phyloP scores from a whole-genome alignment of 345 rosid species.

The Chamaenerion angustifolium region DNA sequence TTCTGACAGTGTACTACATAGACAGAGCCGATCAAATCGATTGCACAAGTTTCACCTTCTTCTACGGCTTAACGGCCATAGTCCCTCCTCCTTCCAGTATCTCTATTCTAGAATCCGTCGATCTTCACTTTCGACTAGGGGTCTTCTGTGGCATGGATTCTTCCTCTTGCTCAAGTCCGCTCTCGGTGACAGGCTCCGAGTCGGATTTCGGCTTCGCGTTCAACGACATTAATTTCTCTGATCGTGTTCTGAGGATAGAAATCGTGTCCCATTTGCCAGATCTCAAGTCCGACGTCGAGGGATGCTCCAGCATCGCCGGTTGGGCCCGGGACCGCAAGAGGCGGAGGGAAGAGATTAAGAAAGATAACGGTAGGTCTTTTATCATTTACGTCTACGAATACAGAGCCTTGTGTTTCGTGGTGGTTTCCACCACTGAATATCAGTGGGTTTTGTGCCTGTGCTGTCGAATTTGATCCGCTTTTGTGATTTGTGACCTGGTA shows the following conservation, averaged over 20 bases:
- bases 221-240: constrained; percentile 69
- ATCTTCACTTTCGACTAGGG: neutral
- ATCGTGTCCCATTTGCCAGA: constrained; percentile 34
- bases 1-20: too few relatives aligned
- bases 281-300: constrained; percentile 27
- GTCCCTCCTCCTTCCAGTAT: too few relatives aligned
- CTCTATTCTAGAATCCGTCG: too few relatives aligned
- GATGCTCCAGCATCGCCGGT: constrained; percentile 40
- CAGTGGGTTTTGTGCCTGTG: neutral
- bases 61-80: too few relatives aligned
- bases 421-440: too few relatives aligned
- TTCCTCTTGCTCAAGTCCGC: neutral
- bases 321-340: constrained; percentile 68
- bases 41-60: too few relatives aligned
- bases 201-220: constrained; percentile 68
- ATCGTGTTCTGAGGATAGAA: constrained; percentile 58
- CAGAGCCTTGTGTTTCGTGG: too few relatives aligned
- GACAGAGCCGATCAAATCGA: too few relatives aligned
- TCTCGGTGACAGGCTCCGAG: constrained; percentile 14
- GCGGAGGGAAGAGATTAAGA: constrained; percentile 42
- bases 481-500: too few relatives aligned
- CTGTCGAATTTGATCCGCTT: too few relatives aligned
- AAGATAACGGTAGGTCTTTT: constrained; percentile 20
- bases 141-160: neutral
- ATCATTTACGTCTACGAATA: too few relatives aligned